phyloP scores from a whole-genome alignment of 257 asterid species.

The Jacaranda copaia region DNA sequence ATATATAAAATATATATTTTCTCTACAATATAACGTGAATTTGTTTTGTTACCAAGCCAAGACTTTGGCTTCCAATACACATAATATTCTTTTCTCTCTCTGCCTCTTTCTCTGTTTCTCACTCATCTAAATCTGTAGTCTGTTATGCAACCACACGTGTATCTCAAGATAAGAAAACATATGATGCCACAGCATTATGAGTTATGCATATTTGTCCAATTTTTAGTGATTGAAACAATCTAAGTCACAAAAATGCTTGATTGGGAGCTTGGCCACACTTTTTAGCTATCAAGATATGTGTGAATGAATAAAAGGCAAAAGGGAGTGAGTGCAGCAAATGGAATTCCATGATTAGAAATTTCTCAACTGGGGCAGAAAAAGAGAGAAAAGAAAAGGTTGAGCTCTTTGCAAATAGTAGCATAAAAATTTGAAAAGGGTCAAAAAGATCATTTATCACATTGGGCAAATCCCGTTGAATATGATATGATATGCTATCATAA shows the following conservation, averaged over 20 bases:
- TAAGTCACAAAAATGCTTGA: slow-evolving; percentile 14
- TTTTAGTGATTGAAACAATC: neutral
- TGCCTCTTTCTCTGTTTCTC: slow-evolving; percentile 27
- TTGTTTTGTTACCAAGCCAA: slow-evolving; percentile 52
- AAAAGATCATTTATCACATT: slow-evolving; percentile 37
- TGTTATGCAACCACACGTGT: slow-evolving; percentile 50
- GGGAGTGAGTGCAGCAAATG: slow-evolving; percentile 17
- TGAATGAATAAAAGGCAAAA: slow-evolving; percentile 19
- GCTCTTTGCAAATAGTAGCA: slow-evolving; percentile 1
- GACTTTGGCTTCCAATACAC: slow-evolving; percentile 59
- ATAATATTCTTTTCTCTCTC: slow-evolving; percentile 26
- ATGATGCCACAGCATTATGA: slow-evolving; percentile 26
- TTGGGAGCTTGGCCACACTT: slow-evolving; percentile 23
- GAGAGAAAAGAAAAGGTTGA: slow-evolving; percentile 3
- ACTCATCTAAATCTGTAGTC: neutral
- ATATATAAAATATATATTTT: slow-evolving; percentile 23
- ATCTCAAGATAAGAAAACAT: slow-evolving; percentile 38
- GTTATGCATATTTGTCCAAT: slow-evolving; percentile 24
- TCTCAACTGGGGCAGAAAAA: slow-evolving; percentile 27
- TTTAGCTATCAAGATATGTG: neutral
- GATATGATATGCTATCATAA: slow-evolving; percentile 18
- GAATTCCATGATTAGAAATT: slow-evolving; percentile 18
- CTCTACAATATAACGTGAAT: slow-evolving; percentile 28
- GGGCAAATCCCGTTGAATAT: slow-evolving; percentile 11
- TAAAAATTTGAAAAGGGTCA: neutral